Evolutionary conservation across 1,284 basidiomycete genomes (phyloP).

Genomic region (Ceratobasidium theobromae): DNA sequence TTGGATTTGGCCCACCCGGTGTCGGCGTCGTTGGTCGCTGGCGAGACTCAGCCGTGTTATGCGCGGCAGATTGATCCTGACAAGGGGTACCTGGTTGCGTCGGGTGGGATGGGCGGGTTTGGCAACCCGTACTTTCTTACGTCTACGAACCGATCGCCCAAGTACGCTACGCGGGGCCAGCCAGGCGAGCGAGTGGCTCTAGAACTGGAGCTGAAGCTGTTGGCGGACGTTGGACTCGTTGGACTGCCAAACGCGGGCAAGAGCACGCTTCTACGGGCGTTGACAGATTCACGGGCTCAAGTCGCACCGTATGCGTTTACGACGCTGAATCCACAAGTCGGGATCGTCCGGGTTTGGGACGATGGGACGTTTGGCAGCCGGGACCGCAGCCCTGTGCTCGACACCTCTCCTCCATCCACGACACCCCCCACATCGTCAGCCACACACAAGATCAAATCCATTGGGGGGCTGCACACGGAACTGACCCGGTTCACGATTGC

Average conservation of each 20-base stretch:
- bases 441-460: slow-evolving; percentile 10
- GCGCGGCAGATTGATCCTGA: slow-evolving; percentile 39
- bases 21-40: slow-evolving; percentile 49
- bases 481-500: slow-evolving; percentile 88
- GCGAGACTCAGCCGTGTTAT: slow-evolving; percentile 31
- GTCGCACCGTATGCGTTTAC: slow-evolving; percentile 94
- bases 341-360: slow-evolving; percentile 81
- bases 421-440: slow-evolving; percentile 30
- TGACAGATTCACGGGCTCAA: slow-evolving; percentile 86
- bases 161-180: slow-evolving; percentile 78
- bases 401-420: slow-evolving; percentile 49
- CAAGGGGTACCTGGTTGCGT: slow-evolving; percentile 64
- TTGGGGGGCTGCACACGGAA: slow-evolving; percentile 48
- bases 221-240: slow-evolving; percentile 93
- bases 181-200: slow-evolving; percentile 82
- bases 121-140: slow-evolving; percentile 89
- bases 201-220: slow-evolving; percentile 89
- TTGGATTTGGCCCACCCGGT: slow-evolving; percentile 54
- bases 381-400: slow-evolving; percentile 62
- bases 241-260: slow-evolving; percentile 95
- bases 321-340: slow-evolving; percentile 94
- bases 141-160: slow-evolving; percentile 68
- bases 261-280: slow-evolving; percentile 84
- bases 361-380: slow-evolving; percentile 76
- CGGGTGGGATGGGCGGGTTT: slow-evolving; percentile 81